Conservation (phyloP, 1,284 basidiomycete species). For the Trametes sp. region DNA sequence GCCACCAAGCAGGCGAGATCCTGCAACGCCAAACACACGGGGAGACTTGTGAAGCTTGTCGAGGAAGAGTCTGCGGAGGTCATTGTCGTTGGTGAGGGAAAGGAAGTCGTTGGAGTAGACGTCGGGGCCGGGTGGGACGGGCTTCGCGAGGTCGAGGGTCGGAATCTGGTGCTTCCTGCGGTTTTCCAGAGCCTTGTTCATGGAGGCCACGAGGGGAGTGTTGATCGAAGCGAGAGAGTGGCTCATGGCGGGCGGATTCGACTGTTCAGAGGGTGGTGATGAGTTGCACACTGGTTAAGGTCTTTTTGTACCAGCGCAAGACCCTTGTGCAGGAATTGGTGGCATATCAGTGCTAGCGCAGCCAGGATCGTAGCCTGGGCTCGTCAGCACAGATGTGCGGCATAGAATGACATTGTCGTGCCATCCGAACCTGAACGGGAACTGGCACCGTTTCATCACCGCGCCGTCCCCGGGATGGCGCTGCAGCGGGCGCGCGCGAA, state of each 20-base stretch:
- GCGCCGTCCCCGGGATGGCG: not conserved
- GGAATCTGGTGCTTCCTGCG: conserved; percentile 13
- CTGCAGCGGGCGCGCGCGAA: not conserved
- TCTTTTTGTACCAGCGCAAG: conserved; percentile 1
- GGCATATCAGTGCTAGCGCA: not conserved
- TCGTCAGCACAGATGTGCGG: not conserved
- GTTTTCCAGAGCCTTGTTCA: conserved; percentile 11
- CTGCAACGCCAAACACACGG: conserved; percentile 82
- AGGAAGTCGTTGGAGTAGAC: conserved; percentile 94
- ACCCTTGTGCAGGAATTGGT: too few species aligned
- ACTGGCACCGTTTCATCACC: not conserved
- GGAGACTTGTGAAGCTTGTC: conserved; percentile 54
- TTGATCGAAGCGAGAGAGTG: conserved; percentile 5
- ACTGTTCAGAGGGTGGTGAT: not conserved
- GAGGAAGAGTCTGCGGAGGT: conserved; percentile 64
- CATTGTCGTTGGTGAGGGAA: conserved; percentile 72
- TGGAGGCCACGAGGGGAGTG: conserved; percentile 9
- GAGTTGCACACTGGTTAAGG: not conserved
- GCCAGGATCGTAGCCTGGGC: not conserved
- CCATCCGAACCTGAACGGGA: not conserved
- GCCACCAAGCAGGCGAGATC: conserved; percentile 80
- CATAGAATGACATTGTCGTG: not conserved
- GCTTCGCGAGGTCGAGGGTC: conserved; percentile 10
- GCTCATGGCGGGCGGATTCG: conserved; percentile 10
- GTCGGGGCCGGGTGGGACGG: conserved; percentile 48